Evolutionary conservation across 2,329 filamentous ascomycete genomes (phyloP), one percentile per base, ranked within the genome.

Genomic region (Colletotrichum sp.): DNA sequence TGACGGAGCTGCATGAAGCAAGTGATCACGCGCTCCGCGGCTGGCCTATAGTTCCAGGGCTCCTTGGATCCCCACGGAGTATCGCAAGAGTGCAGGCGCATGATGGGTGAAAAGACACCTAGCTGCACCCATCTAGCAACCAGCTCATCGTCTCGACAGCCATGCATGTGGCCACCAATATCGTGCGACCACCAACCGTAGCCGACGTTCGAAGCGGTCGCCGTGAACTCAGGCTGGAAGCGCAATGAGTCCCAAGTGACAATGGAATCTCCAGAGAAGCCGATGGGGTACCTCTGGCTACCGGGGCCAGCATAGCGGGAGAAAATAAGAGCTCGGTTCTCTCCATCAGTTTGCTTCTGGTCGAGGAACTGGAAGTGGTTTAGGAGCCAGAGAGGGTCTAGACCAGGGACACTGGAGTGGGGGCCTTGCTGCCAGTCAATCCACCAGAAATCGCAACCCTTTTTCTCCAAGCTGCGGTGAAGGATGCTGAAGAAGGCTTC

Each of bases 101-200:
- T 22, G n/a, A 52, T 52, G 44, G n/a, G 44, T 52, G 44, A 52
- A 52, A 52, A 52, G 6, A 88, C 89, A 7, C 92, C 92, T 3
- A 91, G 85, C 79, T 93, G 92, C 1, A 92, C 86, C 92, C 92
- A 93, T 22, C 92, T 87, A 2, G 89, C 87, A 2, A 88, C 86
- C 9, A 93, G 84, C 79, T 93, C 90, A 67, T 92, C 91, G 66
- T 92, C 90, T 8, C 89, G 88, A 52, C 83, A 83, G 6, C 92
- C 92, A 3, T 82, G 80, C 78, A 90, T 89, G 80, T 93, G 92
- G 0, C 92, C 92, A n/a, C 92, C 92, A 32, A 93, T 92, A 77
- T 93, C 92, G 80, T 93, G 92, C 66, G 89, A 92, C 92, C 92
- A 93, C 91, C 92, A 93, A 3, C 91, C 92, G 77, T 92, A 93